phyloP scores from a whole-genome alignment of 164 flowering plant genomes.

The Nymphaea thermarum region DNA sequence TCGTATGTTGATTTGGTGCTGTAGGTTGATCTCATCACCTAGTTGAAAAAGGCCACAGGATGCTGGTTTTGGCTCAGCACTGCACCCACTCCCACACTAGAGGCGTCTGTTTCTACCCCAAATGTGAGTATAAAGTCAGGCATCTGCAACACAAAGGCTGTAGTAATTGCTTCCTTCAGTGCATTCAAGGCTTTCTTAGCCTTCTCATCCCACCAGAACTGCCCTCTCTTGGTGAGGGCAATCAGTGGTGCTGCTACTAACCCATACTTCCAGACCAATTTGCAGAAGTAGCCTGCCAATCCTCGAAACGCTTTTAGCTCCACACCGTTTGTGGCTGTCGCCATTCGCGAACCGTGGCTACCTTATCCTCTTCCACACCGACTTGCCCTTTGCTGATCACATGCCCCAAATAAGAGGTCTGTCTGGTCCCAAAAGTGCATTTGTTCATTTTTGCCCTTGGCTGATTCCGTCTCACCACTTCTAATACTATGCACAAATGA shows the following conservation, averaged over 20 bases:
- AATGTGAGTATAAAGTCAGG: too few species aligned
- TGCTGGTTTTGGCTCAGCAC: too few species aligned
- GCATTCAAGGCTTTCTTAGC: slow-evolving; percentile 1
- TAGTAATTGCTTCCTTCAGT: slow-evolving; percentile 1
- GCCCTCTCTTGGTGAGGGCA: not conserved
- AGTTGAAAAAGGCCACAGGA: too few species aligned
- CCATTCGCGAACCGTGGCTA: not conserved
- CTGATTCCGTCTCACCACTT: not conserved
- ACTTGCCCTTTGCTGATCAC: not conserved
- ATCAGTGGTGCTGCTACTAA: slow-evolving; percentile 1
- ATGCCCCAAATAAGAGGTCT: not conserved
- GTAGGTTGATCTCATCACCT: too few species aligned
- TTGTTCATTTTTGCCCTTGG: not conserved
- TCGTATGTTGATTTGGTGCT: too few species aligned
- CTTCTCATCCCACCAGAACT: not conserved
- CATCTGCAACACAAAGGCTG: not conserved
- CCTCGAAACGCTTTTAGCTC: not conserved
- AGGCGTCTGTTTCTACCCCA: too few species aligned
- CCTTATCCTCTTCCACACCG: not conserved
- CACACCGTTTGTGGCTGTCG: not conserved
- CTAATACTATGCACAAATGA: slow-evolving; percentile 1
- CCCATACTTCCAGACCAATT: not conserved
- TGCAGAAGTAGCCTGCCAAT: not conserved
- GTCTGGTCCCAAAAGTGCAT: not conserved
- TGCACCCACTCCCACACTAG: too few species aligned